Base-by-base conservation (phyloP, 2,329 filamentous ascomycete species). In the Drechmeria coniospora region DNA sequence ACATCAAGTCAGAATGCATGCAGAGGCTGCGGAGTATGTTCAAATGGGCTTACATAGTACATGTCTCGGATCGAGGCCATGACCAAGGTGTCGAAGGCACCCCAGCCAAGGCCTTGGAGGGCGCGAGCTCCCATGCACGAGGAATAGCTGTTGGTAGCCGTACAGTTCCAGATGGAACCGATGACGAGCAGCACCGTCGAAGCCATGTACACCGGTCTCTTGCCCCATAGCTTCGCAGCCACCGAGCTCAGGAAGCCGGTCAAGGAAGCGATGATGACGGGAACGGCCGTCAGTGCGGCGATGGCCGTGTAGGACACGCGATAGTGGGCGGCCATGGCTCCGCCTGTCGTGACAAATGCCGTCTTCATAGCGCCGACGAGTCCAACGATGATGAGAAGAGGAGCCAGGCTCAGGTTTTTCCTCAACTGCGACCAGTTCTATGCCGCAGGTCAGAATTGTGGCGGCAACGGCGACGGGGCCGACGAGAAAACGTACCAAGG, bases 61-160 rank as follows among this genome's bases (percentile, higher is more conserved):
- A 63, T 63, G 36, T 74, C 68, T 25, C 66, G 57, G 26, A 74
- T 63, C 2, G 61, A 64, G 2, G 55, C 57, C 18, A 63, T 46
- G 17, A 68, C 51, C 21, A 73, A 45, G 5, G 57, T 60, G 36
- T 74, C 68, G 33, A 72, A 68, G 8, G 61, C 59, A 5, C 68
- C 68, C 63, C 68, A 70, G n/a, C 62, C 68, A 0, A 73, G 30
- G 1, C 66, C 67, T 39, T 72, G 65, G 19, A 73, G 53, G 12
- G 68, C 40, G 8, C 68, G 56, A 3, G 65, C 61, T 1, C 54
- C 56, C 56, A 71, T 59, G 39, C 60, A 62, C 30, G 61, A 51
- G 7, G 46, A 49, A 29, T 59, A 63, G 35, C 45, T 56, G 26
- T 43, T 41, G 6, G 41, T 40, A 5, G 60, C 52, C 12, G 51